Percentiles rank a stretch among this genome's conserved stretches.
Conservation (phyloP, 2,329 filamentous ascomycete species). For the Xylaria sp. region DNA sequence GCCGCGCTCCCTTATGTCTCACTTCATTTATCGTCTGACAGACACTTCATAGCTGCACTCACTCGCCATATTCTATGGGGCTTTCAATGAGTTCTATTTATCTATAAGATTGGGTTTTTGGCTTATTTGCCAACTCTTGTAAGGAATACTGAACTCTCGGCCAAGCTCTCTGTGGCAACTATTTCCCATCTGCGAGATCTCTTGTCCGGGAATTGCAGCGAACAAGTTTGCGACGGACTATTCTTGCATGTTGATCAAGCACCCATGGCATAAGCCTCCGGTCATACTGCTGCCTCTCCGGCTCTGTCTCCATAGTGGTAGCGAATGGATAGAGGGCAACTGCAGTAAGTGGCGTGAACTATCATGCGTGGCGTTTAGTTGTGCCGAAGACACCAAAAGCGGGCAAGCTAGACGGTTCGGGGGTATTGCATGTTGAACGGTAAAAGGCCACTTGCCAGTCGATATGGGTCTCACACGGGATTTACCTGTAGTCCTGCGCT, state of each 20-base stretch:
- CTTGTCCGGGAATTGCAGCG: neutral
- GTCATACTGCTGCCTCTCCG: neutral
- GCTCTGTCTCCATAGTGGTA: neutral
- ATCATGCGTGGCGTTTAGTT: neutral
- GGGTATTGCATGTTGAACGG: neutral
- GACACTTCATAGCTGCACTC: too few species aligned
- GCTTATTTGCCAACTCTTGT: neutral
- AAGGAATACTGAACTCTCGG: conserved; percentile 35
- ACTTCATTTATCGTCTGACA: too few species aligned
- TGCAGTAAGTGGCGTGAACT: too few species aligned
- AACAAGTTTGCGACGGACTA: neutral
- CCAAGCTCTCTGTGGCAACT: conserved; percentile 19
- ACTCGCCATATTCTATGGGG: too few species aligned
- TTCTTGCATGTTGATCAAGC: neutral
- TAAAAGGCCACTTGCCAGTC: neutral
- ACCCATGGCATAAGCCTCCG: neutral
- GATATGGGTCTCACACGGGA: neutral
- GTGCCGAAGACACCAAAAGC: neutral
- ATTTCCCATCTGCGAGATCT: conserved; percentile 30
- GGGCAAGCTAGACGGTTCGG: neutral
- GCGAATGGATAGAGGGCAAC: neutral
- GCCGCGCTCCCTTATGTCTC: too few species aligned
- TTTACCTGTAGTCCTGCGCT: neutral
- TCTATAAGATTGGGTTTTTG: neutral
- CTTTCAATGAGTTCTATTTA: too few species aligned